These are phyloP conservation scores for Exophiala spinifera DNA, from an alignment of 2,329 filamentous ascomycete species.

Conservation along the genomic window DNA sequence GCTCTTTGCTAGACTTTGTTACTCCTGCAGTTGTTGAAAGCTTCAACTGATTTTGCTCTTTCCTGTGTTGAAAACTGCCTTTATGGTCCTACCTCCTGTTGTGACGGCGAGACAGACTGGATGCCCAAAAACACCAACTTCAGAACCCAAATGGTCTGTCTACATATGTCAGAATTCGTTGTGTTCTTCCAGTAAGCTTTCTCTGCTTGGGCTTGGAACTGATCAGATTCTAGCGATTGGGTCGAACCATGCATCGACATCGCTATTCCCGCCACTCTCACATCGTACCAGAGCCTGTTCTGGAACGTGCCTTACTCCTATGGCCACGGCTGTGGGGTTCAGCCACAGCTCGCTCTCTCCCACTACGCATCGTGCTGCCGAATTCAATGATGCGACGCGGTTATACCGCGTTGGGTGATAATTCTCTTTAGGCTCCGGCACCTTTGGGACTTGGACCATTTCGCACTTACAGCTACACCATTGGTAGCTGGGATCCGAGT, in stretches of 20 bases:
- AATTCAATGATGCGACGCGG: no score
- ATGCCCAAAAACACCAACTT: not conserved
- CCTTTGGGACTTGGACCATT: constrained; percentile 7
- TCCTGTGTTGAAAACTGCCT: no score
- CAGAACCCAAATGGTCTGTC: not conserved
- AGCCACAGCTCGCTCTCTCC: no score
- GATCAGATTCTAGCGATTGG: constrained; percentile 4
- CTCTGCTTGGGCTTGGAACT: not conserved
- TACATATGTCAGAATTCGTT: constrained; percentile 14
- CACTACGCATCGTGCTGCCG: no score
- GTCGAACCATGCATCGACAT: constrained; percentile 4
- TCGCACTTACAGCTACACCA: constrained; percentile 7
- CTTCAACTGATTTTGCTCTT: no score
- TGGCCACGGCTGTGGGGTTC: no score
- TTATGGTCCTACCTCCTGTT: not conserved
- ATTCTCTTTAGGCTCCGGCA: constrained; percentile 3
- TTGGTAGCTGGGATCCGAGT: constrained; percentile 10
- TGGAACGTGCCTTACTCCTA: not conserved
- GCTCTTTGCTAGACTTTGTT: no score
- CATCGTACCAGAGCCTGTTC: not conserved
- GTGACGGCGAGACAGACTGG: not conserved
- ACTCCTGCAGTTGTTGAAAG: no score
- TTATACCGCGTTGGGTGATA: not conserved
- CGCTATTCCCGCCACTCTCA: not conserved
- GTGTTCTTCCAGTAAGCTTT: not conserved